Evolutionary conservation across 2,329 filamentous ascomycete genomes (phyloP), one percentile per base, ranked within the genome.

Genomic region (Clarireedia monteithiana): DNA sequence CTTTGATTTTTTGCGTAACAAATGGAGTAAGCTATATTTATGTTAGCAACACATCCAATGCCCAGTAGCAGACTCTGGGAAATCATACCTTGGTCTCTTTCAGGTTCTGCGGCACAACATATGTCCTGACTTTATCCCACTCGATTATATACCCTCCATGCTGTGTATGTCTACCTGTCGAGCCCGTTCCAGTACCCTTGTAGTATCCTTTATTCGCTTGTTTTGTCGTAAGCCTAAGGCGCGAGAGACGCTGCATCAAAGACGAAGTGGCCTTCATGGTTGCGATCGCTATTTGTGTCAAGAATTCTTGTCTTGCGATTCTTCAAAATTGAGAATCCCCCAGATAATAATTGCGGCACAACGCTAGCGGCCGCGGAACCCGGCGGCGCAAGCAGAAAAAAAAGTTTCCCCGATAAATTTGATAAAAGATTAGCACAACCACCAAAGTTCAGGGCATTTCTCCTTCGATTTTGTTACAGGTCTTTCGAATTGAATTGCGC

Each of bases 181-280:
- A 84, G 1, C 94, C 94, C 0, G 90, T 86, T 48, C 91, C 81
- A 66, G 88, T 96, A 70, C 94, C 94, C 79, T 97, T 97, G 83
- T 99, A 99, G 82, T 86, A 99, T 64, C 91, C 92, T 69, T 90
- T 89, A 71, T 87, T 88, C 70, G 92, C 86, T 73, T 94, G 86
- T 75, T 99, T 99, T 64, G 92, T 95, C 12, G 89, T 96, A 68
- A 99, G 82, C 53, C 81, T 79, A 58, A 91, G 77, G 68, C 92
- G 90, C 72, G 85, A 82, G 67, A 90, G 81, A 57, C 82, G 80
- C 70, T 83, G 77, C 65, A 80, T 79, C 66, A 95, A 84, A 61
- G 75, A 71, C 67, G 81, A 77, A 15, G 88, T 88, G 55, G 88
- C 81, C 70, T 82, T 80, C 84, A 88, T 89, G 54, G 50, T 63